phyloP scores from a whole-genome alignment of 1,139 yeast genomes.

The Pichia sp. region DNA sequence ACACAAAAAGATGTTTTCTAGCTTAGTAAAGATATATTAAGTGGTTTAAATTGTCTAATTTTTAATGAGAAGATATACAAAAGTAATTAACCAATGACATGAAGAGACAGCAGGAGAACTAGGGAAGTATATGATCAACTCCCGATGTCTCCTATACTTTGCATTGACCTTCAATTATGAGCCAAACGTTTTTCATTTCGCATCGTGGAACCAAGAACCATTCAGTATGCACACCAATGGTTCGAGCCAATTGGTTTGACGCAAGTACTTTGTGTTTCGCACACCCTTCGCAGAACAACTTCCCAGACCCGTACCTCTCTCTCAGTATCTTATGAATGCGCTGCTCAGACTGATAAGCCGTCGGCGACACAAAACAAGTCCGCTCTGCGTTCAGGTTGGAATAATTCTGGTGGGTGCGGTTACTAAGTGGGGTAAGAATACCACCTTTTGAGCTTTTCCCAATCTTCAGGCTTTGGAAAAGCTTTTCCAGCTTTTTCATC shows the following conservation, averaged over 20 bases:
- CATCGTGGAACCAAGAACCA: conserved; percentile 55
- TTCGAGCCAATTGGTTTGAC: conserved; percentile 22
- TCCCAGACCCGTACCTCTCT: conserved; percentile 35
- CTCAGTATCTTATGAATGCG: conserved; percentile 43
- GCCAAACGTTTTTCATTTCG: conserved; percentile 38
- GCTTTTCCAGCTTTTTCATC: conserved; percentile 10
- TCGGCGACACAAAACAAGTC: conserved; percentile 37
- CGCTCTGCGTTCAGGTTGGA: conserved; percentile 20
- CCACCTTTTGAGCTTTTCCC: neutral
- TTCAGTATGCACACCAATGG: conserved; percentile 43
- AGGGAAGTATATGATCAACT: neutral
- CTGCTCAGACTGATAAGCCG: conserved; percentile 38
- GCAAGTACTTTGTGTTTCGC: conserved; percentile 1
- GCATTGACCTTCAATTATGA: conserved; percentile 31
- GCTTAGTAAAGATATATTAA: too few species aligned
- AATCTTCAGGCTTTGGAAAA: conserved; percentile 17
- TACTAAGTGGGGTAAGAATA: neutral
- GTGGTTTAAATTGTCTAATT: too few species aligned
- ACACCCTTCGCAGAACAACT: conserved; percentile 24
- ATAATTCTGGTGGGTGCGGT: conserved; percentile 12
- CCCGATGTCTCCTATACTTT: neutral
- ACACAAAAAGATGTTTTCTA: too few species aligned
- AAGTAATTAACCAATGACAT: too few species aligned
- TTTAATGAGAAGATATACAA: too few species aligned
- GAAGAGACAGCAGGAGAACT: too few species aligned